Percentiles rank a stretch among this genome's conserved stretches.
Conservation (phyloP, 108 stramenopile genomes). For the Cyclotella distinguenda region DNA sequence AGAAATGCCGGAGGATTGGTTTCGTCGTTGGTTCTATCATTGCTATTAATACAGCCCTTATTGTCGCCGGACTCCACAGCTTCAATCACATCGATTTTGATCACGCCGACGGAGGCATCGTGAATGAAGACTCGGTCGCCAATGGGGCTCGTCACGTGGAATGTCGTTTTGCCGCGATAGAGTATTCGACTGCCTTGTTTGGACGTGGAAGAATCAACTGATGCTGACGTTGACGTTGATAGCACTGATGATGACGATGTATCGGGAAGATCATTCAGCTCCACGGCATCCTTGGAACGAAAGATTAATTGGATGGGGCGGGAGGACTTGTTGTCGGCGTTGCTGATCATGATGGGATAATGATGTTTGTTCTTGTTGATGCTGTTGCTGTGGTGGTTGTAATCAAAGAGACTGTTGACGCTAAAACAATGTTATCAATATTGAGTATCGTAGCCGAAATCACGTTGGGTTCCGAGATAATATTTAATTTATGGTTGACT, state of each 20-base stretch:
- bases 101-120: conserved; percentile 54
- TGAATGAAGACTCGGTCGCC: conserved; percentile 60
- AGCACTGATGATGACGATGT: conserved; percentile 16
- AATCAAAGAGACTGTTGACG: no score
- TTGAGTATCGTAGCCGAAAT: no score
- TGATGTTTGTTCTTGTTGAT: not conserved
- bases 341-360: not conserved
- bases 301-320: conserved; percentile 52
- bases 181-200: conserved; percentile 46
- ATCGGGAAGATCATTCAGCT: conserved; percentile 53
- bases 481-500: no score
- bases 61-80: not conserved
- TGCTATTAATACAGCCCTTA: not conserved
- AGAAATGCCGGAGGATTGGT: conserved; percentile 29
- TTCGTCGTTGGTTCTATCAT: not conserved
- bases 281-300: conserved; percentile 73
- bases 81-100: conserved; percentile 36
- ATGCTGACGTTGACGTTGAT: not conserved
- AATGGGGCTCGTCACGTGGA: conserved; percentile 53
- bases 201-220: no score
- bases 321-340: not conserved
- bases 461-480: no score
- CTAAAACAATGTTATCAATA: no score
- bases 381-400: not conserved
- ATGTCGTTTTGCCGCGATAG: conserved; percentile 51